Percentiles rank a stretch among this genome's conserved stretches.
Evolutionary conservation across 1,139 yeast genomes (phyloP).

Genomic region (Candida smagusa): DNA sequence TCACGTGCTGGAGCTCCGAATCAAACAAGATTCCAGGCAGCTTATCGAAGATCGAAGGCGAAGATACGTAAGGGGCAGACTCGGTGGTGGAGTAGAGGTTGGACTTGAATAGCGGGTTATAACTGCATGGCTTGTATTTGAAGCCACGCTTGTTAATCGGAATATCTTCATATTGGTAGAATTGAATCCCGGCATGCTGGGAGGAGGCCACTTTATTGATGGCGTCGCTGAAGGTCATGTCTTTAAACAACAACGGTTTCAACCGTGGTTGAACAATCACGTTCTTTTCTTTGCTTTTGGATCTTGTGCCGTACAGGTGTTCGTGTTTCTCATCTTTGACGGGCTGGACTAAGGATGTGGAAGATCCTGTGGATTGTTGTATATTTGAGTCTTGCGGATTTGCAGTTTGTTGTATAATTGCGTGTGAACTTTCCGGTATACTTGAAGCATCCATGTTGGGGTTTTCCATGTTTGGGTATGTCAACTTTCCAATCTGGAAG

Average conservation of each 20-base stretch:
- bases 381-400: too few relatives aligned
- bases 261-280: conserved; percentile 42
- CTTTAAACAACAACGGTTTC: conserved; percentile 46
- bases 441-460: too few relatives aligned
- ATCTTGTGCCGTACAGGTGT: conserved; percentile 5
- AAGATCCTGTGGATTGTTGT: too few relatives aligned
- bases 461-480: too few relatives aligned
- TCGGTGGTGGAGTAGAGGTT: conserved; percentile 74
- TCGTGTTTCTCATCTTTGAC: neutral
- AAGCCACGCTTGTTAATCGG: conserved; percentile 82
- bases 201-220: conserved; percentile 2
- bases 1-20: conserved; percentile 40
- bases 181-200: conserved; percentile 20
- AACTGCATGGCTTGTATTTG: conserved; percentile 76
- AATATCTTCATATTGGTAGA: conserved; percentile 63
- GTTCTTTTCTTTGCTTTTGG: conserved; percentile 12
- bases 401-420: too few relatives aligned
- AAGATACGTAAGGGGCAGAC: conserved; percentile 59
- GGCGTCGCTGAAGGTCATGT: conserved; percentile 16
- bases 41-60: conserved; percentile 71
- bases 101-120: conserved; percentile 59
- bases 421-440: too few relatives aligned
- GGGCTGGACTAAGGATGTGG: too few relatives aligned
- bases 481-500: too few relatives aligned
- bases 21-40: conserved; percentile 56